Evolutionary conservation across 177 flowering plant genomes (phyloP).

Genomic region (Telopea speciosissima): DNA sequence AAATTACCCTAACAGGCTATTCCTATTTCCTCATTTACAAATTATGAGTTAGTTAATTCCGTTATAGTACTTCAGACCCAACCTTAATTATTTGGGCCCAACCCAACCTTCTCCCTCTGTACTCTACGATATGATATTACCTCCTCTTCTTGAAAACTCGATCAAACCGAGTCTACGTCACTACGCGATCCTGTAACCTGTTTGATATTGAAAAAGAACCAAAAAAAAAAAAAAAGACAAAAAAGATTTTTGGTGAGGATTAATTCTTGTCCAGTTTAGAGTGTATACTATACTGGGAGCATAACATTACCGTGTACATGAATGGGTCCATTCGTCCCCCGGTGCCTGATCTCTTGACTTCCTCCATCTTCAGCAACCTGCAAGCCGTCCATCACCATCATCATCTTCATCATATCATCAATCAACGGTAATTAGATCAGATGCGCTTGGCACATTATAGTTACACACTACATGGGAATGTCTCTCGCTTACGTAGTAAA

Average conservation of each 20-base stretch:
- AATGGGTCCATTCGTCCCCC: slow-evolving; percentile 75
- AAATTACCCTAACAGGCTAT: too few relatives aligned
- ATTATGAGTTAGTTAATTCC: too few relatives aligned
- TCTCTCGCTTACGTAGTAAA: too few relatives aligned
- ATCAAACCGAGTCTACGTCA: not conserved
- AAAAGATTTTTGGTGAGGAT: not conserved
- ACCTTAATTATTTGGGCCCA: not conserved
- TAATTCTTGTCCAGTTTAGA: too few relatives aligned
- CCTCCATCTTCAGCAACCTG: slow-evolving; percentile 59
- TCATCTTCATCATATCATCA: not conserved
- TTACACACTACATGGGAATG: too few relatives aligned
- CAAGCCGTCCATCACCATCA: not conserved
- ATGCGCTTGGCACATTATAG: too few relatives aligned
- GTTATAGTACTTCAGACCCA: too few relatives aligned
- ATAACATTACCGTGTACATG: slow-evolving; percentile 52
- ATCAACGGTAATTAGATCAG: not conserved
- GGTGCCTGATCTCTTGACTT: slow-evolving; percentile 55
- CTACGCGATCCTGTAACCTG: not conserved
- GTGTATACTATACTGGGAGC: too few relatives aligned
- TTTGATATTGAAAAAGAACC: not conserved
- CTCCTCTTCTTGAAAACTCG: not conserved
- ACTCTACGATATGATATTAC: not conserved
- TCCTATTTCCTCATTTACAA: too few relatives aligned
- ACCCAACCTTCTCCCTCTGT: not conserved
- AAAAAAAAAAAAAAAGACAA: too few relatives aligned